These are phyloP conservation scores for Aegilops umbellulata DNA, from an alignment of 176 grass and related monocot genomes.

Conservation along the genomic window DNA sequence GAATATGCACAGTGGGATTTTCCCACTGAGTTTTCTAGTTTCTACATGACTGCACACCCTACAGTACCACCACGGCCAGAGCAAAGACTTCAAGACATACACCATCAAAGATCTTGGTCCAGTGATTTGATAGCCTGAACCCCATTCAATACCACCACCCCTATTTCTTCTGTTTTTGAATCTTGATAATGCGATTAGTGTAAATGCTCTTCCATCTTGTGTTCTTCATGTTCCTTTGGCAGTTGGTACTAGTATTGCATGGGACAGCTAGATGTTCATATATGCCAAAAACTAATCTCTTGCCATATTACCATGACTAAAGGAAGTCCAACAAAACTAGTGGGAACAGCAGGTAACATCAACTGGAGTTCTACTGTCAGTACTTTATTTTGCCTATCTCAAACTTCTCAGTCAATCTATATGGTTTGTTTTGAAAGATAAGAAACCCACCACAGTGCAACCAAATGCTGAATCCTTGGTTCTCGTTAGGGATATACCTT, in stretches of 20 bases:
- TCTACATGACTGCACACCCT: background rate
- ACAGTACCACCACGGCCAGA: background rate
- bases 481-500: slow-evolving; percentile 41
- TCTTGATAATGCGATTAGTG: background rate
- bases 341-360: background rate
- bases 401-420: background rate
- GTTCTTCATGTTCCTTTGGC: background rate
- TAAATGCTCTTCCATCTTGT: background rate
- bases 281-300: slow-evolving; percentile 5
- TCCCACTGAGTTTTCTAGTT: background rate
- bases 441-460: background rate
- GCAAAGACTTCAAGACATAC: background rate
- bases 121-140: background rate
- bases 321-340: background rate
- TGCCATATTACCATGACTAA: background rate
- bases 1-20: background rate
- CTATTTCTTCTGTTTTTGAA: background rate
- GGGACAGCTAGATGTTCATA: background rate
- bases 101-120: background rate
- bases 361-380: background rate
- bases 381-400: background rate
- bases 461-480: background rate
- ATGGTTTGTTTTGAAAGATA: background rate
- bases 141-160: background rate
- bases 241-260: background rate